A percentile compares a stretch with the other conserved stretches of the same genome.
These are phyloP conservation scores for Seiridium unicorne DNA, from an alignment of 2,329 filamentous ascomycete genomes.

Conservation along the genomic window DNA sequence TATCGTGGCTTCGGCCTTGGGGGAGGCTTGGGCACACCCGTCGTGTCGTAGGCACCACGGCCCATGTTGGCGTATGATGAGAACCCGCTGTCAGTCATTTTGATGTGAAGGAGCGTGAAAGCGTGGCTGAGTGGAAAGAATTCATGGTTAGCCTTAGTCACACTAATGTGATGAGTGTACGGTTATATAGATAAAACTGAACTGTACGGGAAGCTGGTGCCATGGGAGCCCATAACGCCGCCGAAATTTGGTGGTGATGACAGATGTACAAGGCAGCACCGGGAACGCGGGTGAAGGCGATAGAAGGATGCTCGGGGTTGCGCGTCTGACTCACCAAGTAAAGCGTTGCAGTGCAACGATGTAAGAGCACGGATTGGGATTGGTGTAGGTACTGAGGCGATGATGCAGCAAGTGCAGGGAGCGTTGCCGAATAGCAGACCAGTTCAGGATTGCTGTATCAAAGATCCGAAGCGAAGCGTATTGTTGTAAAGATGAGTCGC, in stretches of 20 bases:
- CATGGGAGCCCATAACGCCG: neutral
- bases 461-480: constrained; percentile 2
- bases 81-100: constrained; percentile 27
- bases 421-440: constrained; percentile 24
- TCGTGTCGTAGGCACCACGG: constrained; percentile 33
- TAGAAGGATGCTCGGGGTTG: constrained; percentile 16
- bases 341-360: constrained; percentile 25
- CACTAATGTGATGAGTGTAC: neutral
- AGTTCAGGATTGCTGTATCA: constrained; percentile 15
- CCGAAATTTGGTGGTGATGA: neutral
- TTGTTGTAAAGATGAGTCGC: constrained; percentile 17
- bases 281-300: constrained; percentile 14
- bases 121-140: constrained; percentile 1
- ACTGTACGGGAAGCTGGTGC: neutral
- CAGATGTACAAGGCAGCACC: constrained; percentile 4
- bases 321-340: constrained; percentile 32
- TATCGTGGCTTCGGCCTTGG: constrained; percentile 31
- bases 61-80: constrained; percentile 30
- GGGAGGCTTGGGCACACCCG: constrained; percentile 32
- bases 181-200: neutral
- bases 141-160: constrained; percentile 3
- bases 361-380: constrained; percentile 22
- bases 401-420: constrained; percentile 25
- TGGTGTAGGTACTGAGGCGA: constrained; percentile 26
- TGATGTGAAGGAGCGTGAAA: constrained; percentile 5